These are phyloP conservation scores for Verticillium dahliae DNA, from an alignment of 2,329 filamentous ascomycete species.

Conservation along the genomic window DNA sequence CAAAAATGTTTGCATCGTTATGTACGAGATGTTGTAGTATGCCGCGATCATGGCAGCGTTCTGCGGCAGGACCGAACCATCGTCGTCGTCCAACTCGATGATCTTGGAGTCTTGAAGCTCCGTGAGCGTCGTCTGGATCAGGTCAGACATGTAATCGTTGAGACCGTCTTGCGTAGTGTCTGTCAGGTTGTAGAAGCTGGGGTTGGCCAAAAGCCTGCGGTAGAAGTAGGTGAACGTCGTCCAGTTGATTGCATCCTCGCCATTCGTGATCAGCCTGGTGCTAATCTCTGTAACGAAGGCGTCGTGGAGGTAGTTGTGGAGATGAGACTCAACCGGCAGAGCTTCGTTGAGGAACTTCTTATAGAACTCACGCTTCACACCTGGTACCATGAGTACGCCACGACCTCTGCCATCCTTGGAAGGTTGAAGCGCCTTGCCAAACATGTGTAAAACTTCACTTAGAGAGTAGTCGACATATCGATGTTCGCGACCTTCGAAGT, in stretches of 20 bases:
- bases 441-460: conserved; percentile 95
- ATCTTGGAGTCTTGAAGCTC: conserved; percentile 91
- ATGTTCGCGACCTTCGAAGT: conserved; percentile 93
- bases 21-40: conserved; percentile 99
- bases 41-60: conserved; percentile 98
- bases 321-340: conserved; percentile 87
- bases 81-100: conserved; percentile 90
- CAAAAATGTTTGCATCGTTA: conserved; percentile 98
- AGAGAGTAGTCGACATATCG: conserved; percentile 95
- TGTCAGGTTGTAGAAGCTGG: conserved; percentile 88
- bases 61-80: conserved; percentile 80
- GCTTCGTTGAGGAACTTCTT: conserved; percentile 98
- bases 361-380: conserved; percentile 94
- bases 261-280: conserved; percentile 90
- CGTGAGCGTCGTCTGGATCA: conserved; percentile 87
- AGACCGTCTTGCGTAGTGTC: conserved; percentile 87
- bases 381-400: conserved; percentile 93
- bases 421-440: conserved; percentile 81
- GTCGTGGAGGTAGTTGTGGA: conserved; percentile 88
- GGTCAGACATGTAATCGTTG: conserved; percentile 88
- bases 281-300: conserved; percentile 96
- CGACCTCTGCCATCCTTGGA: conserved; percentile 73
- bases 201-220: conserved; percentile 86
- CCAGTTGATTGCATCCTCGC: conserved; percentile 97
- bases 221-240: conserved; percentile 99